Percentiles rank a stretch among this genome's conserved stretches.
phyloP scores from a whole-genome alignment of 2,329 filamentous ascomycete genomes.

The Xylariaceae sp. region DNA sequence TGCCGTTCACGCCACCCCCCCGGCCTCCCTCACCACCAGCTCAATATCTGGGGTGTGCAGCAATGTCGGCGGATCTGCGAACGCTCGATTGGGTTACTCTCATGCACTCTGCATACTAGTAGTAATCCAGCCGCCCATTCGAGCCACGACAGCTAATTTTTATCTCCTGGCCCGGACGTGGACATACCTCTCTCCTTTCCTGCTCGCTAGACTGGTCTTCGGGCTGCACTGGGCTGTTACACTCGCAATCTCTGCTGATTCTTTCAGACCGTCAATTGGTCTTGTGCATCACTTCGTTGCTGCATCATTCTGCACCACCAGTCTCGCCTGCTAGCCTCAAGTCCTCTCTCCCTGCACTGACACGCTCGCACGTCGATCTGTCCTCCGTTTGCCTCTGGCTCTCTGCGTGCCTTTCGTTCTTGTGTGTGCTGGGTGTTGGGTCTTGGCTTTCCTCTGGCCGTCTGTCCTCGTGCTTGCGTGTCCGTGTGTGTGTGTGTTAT shows the following conservation, averaged over 20 bases:
- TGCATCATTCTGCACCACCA: constrained; percentile 8
- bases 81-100: constrained; percentile 43
- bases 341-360: constrained; percentile 5
- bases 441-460: constrained; percentile 17
- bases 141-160: constrained; percentile 45
- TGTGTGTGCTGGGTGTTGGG: background rate
- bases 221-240: constrained; percentile 39
- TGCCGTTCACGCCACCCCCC: background rate
- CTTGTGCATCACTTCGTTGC: constrained; percentile 27
- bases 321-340: constrained; percentile 11
- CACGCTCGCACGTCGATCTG: constrained; percentile 27
- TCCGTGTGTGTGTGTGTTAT: constrained; percentile 24
- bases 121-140: constrained; percentile 42
- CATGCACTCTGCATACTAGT: constrained; percentile 45
- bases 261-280: constrained; percentile 36
- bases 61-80: constrained; percentile 41
- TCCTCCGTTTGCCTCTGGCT: background rate
- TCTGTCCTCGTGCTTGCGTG: constrained; percentile 15
- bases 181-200: constrained; percentile 38
- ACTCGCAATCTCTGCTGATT: constrained; percentile 32
- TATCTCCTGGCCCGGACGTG: constrained; percentile 42
- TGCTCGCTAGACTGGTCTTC: constrained; percentile 33
- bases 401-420: background rate
- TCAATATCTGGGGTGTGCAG: constrained; percentile 31
- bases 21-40: constrained; percentile 14